Conservation (phyloP, 257 asterid genomes). For the Scutellaria galericulata region DNA sequence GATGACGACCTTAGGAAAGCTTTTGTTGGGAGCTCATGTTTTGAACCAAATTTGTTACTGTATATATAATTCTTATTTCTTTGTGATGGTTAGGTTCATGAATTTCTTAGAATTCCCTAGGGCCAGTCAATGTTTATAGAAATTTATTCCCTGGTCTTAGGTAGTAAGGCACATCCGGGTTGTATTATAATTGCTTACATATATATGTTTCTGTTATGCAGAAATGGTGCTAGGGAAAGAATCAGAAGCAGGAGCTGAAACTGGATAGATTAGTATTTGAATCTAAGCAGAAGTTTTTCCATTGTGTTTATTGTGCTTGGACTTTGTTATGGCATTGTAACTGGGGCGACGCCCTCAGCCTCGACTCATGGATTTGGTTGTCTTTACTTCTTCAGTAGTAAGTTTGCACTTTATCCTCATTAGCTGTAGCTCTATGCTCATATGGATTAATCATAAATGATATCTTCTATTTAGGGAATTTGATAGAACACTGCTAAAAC, state of each 20-base stretch:
- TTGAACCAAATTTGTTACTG: too few relatives aligned
- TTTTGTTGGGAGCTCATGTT: background rate
- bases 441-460: constrained; percentile 46
- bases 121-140: background rate
- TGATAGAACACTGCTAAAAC: constrained; percentile 54
- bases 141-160: background rate
- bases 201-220: constrained; percentile 40
- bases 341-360: constrained; percentile 70
- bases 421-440: constrained; percentile 28
- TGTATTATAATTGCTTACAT: background rate
- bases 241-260: constrained; percentile 94
- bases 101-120: too few relatives aligned
- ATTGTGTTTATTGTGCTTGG: constrained; percentile 64
- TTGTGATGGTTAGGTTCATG: too few relatives aligned
- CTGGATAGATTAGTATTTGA: constrained; percentile 27
- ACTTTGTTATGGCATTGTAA: constrained; percentile 67
- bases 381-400: constrained; percentile 59
- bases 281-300: constrained; percentile 41
- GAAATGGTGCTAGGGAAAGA: constrained; percentile 75
- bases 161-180: background rate
- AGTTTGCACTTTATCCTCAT: constrained; percentile 50
- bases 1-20: background rate
- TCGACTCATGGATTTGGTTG: constrained; percentile 77
- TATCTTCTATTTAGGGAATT: constrained; percentile 39
- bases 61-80: too few relatives aligned